Evolutionary conservation across 768 basidiomycete genomes (phyloP), one percentile per base, ranked within the genome.

Genomic region (Cantharellus anzutake): DNA sequence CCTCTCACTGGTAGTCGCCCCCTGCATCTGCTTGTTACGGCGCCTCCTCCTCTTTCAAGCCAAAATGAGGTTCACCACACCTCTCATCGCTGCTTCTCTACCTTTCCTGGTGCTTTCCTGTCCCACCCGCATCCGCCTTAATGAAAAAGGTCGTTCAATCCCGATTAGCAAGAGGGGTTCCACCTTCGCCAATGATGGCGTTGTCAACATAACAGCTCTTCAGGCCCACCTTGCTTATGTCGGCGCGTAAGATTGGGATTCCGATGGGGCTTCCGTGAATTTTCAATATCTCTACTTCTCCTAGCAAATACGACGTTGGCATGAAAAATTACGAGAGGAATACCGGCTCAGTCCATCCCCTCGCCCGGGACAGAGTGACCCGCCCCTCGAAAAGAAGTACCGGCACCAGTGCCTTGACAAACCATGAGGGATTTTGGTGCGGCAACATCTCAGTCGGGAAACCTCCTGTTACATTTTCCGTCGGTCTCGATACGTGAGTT

Each of bases 401-500:
- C 20, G 56, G 34, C 40, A 5, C 56, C 5, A 37, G 7, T 37
- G 52, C 52, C 52, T 41, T 57, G 14, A 57, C 40, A 5, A 41
- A 57, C 41, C 41, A 14, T 7, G 42, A 57, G 14, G 38, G 42
- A 11, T 14, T 57, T 5, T 57, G 56, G 56, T 57, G 42, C 35
- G 56, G 56, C 14, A 40, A 5, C 14, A 41, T 57, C 11, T 14
- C 35, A 14, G 57, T 62, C 41, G 61, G 60, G 2, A 62, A 58
- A 3, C 61, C 61, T 4, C 38, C 60, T 37, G 48, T 62, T 20
- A 20, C 29, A 41, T 62, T n/a, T 38, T 60, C 61, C 7, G 59
- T 62, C 41, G 60, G 60, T 39, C 56, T 62, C 40, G 61, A 62
- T 42, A 62, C 61, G 60, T 59, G 59, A 40, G 59, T 42, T 60